Conservation (phyloP, 805 yeast species). For the Metschnikowia henanensis region DNA sequence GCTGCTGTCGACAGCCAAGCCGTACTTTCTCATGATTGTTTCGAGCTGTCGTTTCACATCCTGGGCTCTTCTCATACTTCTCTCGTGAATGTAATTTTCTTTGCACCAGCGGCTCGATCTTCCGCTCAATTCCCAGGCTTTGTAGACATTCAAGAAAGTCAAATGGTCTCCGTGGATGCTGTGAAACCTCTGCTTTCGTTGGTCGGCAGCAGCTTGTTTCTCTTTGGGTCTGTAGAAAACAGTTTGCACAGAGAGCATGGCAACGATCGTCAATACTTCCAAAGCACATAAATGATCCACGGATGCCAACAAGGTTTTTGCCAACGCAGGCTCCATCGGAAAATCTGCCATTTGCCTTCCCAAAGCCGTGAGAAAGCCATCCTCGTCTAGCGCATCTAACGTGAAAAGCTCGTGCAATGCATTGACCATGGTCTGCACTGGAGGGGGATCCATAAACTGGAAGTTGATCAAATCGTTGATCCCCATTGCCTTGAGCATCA, state of each 20-base stretch:
- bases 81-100: constrained; percentile 77
- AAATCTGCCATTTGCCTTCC: constrained; percentile 91
- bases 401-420: constrained; percentile 85
- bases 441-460: constrained; percentile 93
- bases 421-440: constrained; percentile 64
- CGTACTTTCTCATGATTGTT: constrained; percentile 51
- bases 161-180: constrained; percentile 82
- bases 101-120: constrained; percentile 73
- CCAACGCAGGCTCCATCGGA: constrained; percentile 90
- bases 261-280: constrained; percentile 77
- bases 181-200: constrained; percentile 69
- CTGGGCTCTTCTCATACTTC: constrained; percentile 72
- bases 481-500: constrained; percentile 90
- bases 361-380: constrained; percentile 68
- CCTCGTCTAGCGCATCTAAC: constrained; percentile 78
- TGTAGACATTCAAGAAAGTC: constrained; percentile 76
- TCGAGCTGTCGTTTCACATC: constrained; percentile 77
- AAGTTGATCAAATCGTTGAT: constrained; percentile 76
- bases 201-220: constrained; percentile 73
- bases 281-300: constrained; percentile 71
- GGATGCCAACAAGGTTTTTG: constrained; percentile 76
- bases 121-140: constrained; percentile 62
- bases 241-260: constrained; percentile 89
- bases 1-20: constrained; percentile 48
- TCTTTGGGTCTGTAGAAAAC: constrained; percentile 81